phyloP scores from a whole-genome alignment of 164 flowering plant genomes.

The Malania oleifera region DNA sequence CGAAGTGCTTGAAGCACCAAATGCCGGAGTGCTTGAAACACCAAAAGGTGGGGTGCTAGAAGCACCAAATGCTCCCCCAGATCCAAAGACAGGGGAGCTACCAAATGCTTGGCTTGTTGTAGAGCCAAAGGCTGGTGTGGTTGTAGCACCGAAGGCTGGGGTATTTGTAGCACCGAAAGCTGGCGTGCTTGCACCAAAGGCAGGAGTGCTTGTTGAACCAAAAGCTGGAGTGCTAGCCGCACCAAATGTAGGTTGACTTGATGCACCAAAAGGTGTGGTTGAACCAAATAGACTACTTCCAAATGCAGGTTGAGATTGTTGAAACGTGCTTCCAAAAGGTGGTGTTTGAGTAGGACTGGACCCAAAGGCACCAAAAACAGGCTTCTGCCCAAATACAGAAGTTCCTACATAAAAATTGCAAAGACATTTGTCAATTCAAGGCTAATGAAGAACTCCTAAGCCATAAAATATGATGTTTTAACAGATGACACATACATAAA shows the following conservation, averaged over 20 bases:
- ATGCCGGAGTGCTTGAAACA: conserved; percentile 34
- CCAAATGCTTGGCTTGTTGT: conserved; percentile 5
- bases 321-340: conserved; percentile 87
- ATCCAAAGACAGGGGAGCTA: conserved; percentile 17
- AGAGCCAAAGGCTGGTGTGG: conserved; percentile 39
- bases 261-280: conserved; percentile 62
- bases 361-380: conserved; percentile 88
- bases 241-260: conserved; percentile 69
- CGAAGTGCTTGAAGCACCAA: conserved; percentile 42
- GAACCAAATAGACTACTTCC: conserved; percentile 71
- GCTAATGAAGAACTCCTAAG: too few relatives aligned
- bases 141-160: conserved; percentile 62
- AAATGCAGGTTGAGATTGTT: conserved; percentile 82
- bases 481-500: too few relatives aligned
- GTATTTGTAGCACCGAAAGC: conserved; percentile 28
- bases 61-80: conserved; percentile 40
- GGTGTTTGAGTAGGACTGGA: conserved; percentile 62
- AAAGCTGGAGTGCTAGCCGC: conserved; percentile 50
- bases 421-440: background rate
- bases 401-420: conserved; percentile 39
- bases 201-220: conserved; percentile 47
- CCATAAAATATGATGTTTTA: too few relatives aligned
- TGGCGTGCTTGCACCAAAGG: conserved; percentile 35
- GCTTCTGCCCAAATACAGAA: conserved; percentile 75
- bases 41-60: conserved; percentile 55